Evolutionary conservation across 441 rosid genomes (phyloP), one percentile per base, ranked within the genome.

Genomic region (Aquilaria agallochum): DNA sequence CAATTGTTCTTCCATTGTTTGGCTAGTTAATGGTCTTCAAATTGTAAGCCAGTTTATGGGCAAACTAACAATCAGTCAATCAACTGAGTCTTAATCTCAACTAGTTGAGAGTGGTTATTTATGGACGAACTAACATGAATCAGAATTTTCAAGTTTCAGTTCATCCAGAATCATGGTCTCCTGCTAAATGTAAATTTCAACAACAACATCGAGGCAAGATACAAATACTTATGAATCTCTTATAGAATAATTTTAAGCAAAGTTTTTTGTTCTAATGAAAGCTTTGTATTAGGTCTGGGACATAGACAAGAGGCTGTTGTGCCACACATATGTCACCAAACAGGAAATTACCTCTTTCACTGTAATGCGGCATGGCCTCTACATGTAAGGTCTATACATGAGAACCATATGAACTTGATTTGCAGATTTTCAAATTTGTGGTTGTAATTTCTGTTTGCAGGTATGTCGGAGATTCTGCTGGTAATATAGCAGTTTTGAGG

Each of bases 141-240:
- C 27, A 2, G 32, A 27, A 50, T 60, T 59, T 58, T 42, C 59
- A 45, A 58, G 1, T 36, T 66, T 15, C 81, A 94, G 99, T 86
- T 94, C 73, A 66, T 89, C 61, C 86, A 82, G 65, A 86, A 84
- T 49, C 87, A 80, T 77, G 88, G 94, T 50, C 54, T 89, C 59
- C 88, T 94, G 70, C 70, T 91, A 56, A 91, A 84, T 77, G 87
- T 87, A 46, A 91, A 83, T 56, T 63, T 73, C 63, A 88, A 76
- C 55, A 86, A 91, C 65, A 90, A 76, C 53, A 83, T 94, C 33
- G 94, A 94, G 93, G 99, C 82, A 80, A 83, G 85, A 74, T 50
- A 20, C 62, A 57, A 6, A 5, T 11, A 44, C 12, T 56, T 48
- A 33, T 49, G 53, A 10, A 36, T 61, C 5, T 34, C 9, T 11